Percentiles rank a stretch among this genome's conserved stretches.
Evolutionary conservation across 1,284 basidiomycete genomes (phyloP).

Genomic region (Tetrapyrgos nigripes): DNA sequence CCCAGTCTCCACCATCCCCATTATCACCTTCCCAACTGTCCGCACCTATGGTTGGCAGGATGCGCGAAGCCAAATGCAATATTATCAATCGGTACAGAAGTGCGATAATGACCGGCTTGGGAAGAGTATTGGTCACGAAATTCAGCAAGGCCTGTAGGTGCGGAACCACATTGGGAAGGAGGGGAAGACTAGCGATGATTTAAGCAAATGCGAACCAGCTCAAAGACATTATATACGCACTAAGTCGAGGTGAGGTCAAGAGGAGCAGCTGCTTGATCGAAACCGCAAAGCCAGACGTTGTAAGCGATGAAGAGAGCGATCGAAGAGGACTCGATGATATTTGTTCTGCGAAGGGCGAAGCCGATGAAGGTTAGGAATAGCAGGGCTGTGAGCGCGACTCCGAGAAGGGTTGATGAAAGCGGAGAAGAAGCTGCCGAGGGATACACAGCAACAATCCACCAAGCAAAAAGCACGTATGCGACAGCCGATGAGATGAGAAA

Average conservation of each 20-base stretch:
- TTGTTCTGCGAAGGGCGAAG: conserved; percentile 87
- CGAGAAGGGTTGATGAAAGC: conserved; percentile 84
- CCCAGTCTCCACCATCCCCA: conserved; percentile 68
- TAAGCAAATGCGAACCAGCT: conserved; percentile 5
- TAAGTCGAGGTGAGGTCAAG: conserved; percentile 76
- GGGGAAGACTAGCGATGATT: conserved; percentile 59
- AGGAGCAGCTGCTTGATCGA: conserved; percentile 67
- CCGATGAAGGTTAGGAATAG: conserved; percentile 89
- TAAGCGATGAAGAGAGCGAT: conserved; percentile 88
- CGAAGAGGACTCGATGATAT: conserved; percentile 90
- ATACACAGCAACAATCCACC: conserved; percentile 84
- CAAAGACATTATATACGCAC: conserved; percentile 49
- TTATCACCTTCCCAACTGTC: conserved; percentile 79
- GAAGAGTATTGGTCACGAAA: conserved; percentile 82
- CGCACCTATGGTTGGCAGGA: conserved; percentile 84
- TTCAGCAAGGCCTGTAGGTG: conserved; percentile 80
- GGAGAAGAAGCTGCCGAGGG: conserved; percentile 82
- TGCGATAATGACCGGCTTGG: conserved; percentile 85
- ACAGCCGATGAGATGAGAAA: conserved; percentile 76
- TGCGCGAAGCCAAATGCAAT: conserved; percentile 85
- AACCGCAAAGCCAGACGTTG: conserved; percentile 84
- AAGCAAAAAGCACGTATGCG: conserved; percentile 78
- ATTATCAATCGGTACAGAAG: conserved; percentile 85
- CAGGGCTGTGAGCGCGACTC: conserved; percentile 73
- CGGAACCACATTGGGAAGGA: conserved; percentile 78